phyloP scores from a whole-genome alignment of 345 rosid genomes.

The Barbarea vulgaris region DNA sequence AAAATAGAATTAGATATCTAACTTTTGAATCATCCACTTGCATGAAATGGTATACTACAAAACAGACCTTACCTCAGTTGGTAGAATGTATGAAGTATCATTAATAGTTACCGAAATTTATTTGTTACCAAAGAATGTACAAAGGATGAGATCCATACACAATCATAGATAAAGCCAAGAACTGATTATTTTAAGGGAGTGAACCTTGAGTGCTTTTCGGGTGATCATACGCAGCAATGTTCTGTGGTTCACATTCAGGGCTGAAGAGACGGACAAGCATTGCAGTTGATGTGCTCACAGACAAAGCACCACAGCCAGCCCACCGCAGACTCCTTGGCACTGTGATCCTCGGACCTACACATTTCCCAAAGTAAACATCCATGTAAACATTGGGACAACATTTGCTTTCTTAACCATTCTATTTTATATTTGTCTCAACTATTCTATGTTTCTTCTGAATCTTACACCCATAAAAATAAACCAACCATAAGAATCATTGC shows the following conservation, averaged over 20 bases:
- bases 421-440: not conserved
- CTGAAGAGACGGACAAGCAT: conserved; percentile 79
- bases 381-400: not conserved
- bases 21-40: not conserved
- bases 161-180: not conserved
- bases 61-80: conserved; percentile 95
- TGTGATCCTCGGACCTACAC: conserved; percentile 46
- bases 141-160: conserved; percentile 2
- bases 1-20: too few species aligned
- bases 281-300: conserved; percentile 67
- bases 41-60: not conserved
- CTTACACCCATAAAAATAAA: not conserved
- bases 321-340: conserved; percentile 55
- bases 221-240: conserved; percentile 77
- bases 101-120: not conserved
- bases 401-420: not conserved
- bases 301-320: conserved; percentile 87
- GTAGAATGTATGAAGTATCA: conserved; percentile 53
- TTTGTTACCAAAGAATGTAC: not conserved
- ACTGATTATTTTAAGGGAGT: conserved; percentile 30
- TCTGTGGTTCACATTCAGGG: conserved; percentile 96
- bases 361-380: not conserved
- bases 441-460: not conserved
- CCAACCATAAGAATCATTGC: not conserved
- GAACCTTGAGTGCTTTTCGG: conserved; percentile 27